Evolutionary conservation across 148 eudicot genomes (phyloP), one percentile per base, ranked within the genome.

Genomic region (Chenopodium quinoa): DNA sequence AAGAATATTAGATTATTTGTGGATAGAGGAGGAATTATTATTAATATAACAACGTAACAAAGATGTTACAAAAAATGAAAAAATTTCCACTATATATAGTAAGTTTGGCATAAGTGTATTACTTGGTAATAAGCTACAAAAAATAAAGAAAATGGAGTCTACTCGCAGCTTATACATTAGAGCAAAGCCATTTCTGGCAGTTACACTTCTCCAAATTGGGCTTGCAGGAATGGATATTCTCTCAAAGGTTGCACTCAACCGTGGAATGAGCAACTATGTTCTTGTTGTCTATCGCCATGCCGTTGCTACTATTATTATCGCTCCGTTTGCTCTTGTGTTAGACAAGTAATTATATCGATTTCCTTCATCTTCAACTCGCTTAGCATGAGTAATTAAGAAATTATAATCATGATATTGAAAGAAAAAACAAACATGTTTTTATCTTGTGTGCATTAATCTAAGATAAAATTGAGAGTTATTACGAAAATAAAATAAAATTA

Each of bases 221-320:
- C 78, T 90, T 22, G 94, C 97, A 9, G 98, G 98, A 27, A 93
- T 95, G 98, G 97, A 92, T 73, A 86, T 95, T 56, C 87, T 95
- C 63, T 90, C 98, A 10, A 95, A 95, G 83, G 88, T 89, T 19
- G 97, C 98, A 68, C 82, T 95, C 60, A 93, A 92, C 71, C 85
- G 84, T 73, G 98, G 98, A 22, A 93, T 95, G 97, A 95, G 94
- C 87, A 92, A 93, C 79, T 95, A 95, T 60, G 97, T 95, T 3
- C 95, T 92, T 9, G 97, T 92, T 54, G 98, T 93, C 5, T 95
- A 95, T 32, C 97, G 98, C n/a, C 98, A 95, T 70, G 98, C 91
- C 16, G 85, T 92, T 73, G 98, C 98, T 73, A 80, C 89, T 32
- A 73, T 93, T 4, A 89, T 92, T 23, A 89, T 91, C 14, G 92